Evolutionary conservation across 371 early-diverging fungal species (phyloP).

Genomic region (Syncephalastrum racemosum): DNA sequence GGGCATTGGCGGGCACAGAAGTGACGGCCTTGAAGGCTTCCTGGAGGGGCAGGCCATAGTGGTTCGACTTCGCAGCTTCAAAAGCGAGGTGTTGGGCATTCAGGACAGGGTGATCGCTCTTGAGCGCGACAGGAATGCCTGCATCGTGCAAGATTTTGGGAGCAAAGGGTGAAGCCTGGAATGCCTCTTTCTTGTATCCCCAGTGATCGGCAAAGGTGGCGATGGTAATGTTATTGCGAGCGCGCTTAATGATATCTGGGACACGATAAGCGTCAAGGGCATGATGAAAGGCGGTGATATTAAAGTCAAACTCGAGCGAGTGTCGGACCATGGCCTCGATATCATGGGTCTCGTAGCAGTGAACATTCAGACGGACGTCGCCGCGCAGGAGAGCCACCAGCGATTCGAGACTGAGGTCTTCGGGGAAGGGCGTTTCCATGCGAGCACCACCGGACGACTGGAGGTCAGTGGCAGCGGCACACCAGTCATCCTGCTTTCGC

Average conservation of each 20-base stretch:
- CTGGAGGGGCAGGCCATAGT: constrained; percentile 64
- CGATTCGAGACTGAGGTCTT: constrained; percentile 58
- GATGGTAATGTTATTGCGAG: constrained; percentile 63
- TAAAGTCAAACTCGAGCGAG: constrained; percentile 74
- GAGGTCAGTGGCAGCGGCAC: constrained; percentile 50
- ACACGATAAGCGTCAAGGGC: constrained; percentile 78
- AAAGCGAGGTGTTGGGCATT: constrained; percentile 70
- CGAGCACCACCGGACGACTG: constrained; percentile 11
- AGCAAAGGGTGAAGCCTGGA: constrained; percentile 55
- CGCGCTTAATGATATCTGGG: constrained; percentile 64
- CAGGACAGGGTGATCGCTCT: constrained; percentile 76
- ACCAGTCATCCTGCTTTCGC: constrained; percentile 78
- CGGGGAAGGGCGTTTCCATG: constrained; percentile 60
- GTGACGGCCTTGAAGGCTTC: constrained; percentile 68
- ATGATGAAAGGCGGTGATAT: constrained; percentile 79
- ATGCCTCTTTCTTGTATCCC: constrained; percentile 80
- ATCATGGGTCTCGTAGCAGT: constrained; percentile 74
- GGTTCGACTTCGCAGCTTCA: constrained; percentile 71
- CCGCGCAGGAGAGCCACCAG: constrained; percentile 70
- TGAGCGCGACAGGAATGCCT: constrained; percentile 70
- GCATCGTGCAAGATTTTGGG: constrained; percentile 65
- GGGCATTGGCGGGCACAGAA: constrained; percentile 65
- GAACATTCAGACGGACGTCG: constrained; percentile 71
- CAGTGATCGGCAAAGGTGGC: constrained; percentile 64
- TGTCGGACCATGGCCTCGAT: constrained; percentile 75